A percentile compares a stretch with the other conserved stretches of the same genome.
These are phyloP conservation scores for Monascus purpureus DNA, from an alignment of 495 filamentous ascomycete genomes.

Conservation along the genomic window DNA sequence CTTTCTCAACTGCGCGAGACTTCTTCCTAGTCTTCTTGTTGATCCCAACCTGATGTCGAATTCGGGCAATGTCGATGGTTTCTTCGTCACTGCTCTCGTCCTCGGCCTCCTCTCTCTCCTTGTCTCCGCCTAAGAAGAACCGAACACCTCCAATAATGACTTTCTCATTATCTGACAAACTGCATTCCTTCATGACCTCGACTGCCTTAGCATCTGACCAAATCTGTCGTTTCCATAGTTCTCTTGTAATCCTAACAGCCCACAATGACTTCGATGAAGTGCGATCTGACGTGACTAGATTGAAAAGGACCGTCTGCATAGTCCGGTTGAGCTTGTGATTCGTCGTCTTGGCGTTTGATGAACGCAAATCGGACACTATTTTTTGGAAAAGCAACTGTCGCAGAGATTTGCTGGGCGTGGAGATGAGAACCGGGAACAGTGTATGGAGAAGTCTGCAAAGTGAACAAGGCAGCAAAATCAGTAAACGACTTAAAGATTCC, in stretches of 20 bases:
- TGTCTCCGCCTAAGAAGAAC: slow-evolving; percentile 93
- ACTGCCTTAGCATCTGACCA: slow-evolving; percentile 83
- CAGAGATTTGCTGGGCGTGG: slow-evolving; percentile 76
- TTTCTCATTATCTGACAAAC: slow-evolving; percentile 73
- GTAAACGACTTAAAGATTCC: not conserved
- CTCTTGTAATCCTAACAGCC: slow-evolving; percentile 82
- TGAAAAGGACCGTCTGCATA: slow-evolving; percentile 84
- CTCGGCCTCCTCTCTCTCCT: slow-evolving; percentile 81
- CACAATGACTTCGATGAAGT: slow-evolving; percentile 77
- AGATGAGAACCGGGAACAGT: slow-evolving; percentile 79
- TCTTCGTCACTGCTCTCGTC: slow-evolving; percentile 79
- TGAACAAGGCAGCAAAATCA: not conserved
- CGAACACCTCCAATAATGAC: slow-evolving; percentile 73
- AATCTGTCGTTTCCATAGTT: slow-evolving; percentile 77
- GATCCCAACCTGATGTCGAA: slow-evolving; percentile 74
- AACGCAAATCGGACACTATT: slow-evolving; percentile 77
- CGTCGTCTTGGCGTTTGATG: slow-evolving; percentile 66
- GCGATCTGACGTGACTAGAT: slow-evolving; percentile 73
- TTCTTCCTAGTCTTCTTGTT: slow-evolving; percentile 95
- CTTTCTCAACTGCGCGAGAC: slow-evolving; percentile 60
- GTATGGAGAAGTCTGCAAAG: slow-evolving; percentile 55
- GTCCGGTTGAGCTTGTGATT: slow-evolving; percentile 89
- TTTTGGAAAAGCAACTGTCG: slow-evolving; percentile 76
- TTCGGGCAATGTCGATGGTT: slow-evolving; percentile 58
- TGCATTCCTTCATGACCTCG: slow-evolving; percentile 87